Conservation (phyloP, 495 filamentous ascomycete species). For the Melanomma pulvis-pyrius region DNA sequence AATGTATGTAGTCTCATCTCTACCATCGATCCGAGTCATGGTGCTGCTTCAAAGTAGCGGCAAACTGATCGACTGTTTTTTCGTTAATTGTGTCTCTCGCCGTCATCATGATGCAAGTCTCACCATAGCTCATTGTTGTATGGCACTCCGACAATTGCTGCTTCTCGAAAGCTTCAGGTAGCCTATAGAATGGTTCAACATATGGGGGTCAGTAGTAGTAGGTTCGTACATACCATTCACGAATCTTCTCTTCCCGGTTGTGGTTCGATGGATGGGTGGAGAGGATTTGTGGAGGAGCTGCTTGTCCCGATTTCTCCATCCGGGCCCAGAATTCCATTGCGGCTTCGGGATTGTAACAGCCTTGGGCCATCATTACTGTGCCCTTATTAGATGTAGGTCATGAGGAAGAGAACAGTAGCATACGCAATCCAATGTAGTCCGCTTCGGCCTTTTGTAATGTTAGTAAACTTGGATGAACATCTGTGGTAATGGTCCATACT, state of each 20-base stretch:
- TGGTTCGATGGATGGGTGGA: constrained; percentile 83
- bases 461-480: not conserved
- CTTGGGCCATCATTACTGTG: constrained; percentile 64
- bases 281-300: constrained; percentile 71
- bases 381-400: not conserved
- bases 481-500: constrained; percentile 34
- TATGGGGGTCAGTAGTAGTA: not conserved
- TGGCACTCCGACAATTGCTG: constrained; percentile 38
- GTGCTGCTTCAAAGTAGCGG: constrained; percentile 12
- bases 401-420: constrained; percentile 9
- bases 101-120: not conserved
- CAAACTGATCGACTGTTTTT: constrained; percentile 15
- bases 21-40: not conserved
- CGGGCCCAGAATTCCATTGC: constrained; percentile 75
- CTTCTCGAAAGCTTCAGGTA: constrained; percentile 61
- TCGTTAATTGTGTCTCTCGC: not conserved
- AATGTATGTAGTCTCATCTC: not conserved
- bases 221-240: constrained; percentile 53
- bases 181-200: constrained; percentile 42
- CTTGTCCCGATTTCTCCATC: constrained; percentile 67
- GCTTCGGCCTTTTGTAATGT: constrained; percentile 58
- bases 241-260: constrained; percentile 70
- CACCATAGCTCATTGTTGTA: constrained; percentile 10
- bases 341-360: constrained; percentile 72
- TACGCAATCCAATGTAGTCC: constrained; percentile 83